Percentiles rank a stretch among this genome's conserved stretches.
Conservation (phyloP, 2,329 filamentous ascomycete species). For the Pezicula rhizophila region DNA sequence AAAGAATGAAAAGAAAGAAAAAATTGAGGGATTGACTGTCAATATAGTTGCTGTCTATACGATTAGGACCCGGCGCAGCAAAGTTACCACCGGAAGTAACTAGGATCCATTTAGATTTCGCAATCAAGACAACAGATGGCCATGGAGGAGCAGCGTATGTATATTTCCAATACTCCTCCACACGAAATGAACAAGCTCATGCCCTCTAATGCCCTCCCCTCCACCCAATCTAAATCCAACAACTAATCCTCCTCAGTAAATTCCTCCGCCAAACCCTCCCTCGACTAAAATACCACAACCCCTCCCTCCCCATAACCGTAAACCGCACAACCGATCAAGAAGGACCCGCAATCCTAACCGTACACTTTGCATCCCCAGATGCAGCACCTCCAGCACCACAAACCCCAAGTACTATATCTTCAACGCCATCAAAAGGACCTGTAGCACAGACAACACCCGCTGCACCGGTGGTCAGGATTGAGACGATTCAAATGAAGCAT, state of each 20-base stretch:
- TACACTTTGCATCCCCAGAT: conserved; percentile 46
- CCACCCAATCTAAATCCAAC: too few relatives aligned
- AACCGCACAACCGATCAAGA: conserved; percentile 57
- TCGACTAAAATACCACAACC: conserved; percentile 91
- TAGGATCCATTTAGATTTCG: conserved; percentile 70
- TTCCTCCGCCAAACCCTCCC: conserved; percentile 84
- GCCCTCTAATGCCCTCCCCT: too few relatives aligned
- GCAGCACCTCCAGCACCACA: conserved; percentile 9
- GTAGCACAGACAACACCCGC: conserved; percentile 28
- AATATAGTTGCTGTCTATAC: conserved; percentile 63
- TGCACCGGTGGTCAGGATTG: conserved; percentile 41
- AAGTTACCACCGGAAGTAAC: conserved; percentile 71
- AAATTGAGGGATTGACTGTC: conserved; percentile 18
- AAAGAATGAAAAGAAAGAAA: conserved; percentile 6
- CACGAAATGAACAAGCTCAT: too few relatives aligned
- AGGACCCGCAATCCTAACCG: conserved; percentile 53
- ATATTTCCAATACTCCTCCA: not conserved
- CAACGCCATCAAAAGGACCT: conserved; percentile 40
- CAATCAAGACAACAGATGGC: conserved; percentile 52
- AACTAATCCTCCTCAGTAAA: conserved; percentile 48
- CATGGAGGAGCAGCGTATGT: conserved; percentile 68
- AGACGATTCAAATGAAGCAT: conserved; percentile 56
- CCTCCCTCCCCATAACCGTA: conserved; percentile 74
- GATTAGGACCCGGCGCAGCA: conserved; percentile 77
- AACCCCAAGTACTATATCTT: conserved; percentile 31